Percentiles rank a stretch among this genome's conserved stretches.
These are phyloP conservation scores for Atkinsonella texensis DNA, from an alignment of 2,329 filamentous ascomycete species.

Conservation along the genomic window DNA sequence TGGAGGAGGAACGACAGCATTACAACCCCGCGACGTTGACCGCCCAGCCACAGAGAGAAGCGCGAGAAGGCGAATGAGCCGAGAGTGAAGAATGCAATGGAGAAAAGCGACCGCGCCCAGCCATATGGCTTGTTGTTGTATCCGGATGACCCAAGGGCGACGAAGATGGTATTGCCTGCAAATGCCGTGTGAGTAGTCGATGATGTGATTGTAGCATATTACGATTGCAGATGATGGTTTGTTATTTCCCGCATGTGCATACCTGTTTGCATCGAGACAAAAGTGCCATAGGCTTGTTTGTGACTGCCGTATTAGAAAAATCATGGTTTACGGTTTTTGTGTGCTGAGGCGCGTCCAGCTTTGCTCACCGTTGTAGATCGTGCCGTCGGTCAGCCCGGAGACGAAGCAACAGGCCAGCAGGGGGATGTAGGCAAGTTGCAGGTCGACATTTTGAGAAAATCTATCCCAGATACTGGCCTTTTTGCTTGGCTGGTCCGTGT, in stretches of 20 bases:
- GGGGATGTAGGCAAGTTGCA: conserved; percentile 18
- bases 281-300: conserved; percentile 13
- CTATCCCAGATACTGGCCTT: conserved; percentile 2
- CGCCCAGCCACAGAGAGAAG: conserved; percentile 13
- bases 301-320: neutral
- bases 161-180: conserved; percentile 48
- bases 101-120: conserved; percentile 36
- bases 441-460: conserved; percentile 9
- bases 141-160: conserved; percentile 44
- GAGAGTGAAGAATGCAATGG: conserved; percentile 39
- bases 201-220: too few relatives aligned
- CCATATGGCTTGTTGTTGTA: conserved; percentile 36
- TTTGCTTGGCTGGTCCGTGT: conserved; percentile 8
- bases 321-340: neutral
- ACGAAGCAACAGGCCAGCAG: conserved; percentile 22
- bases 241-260: neutral
- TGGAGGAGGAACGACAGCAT: conserved; percentile 40
- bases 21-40: conserved; percentile 26
- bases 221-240: neutral
- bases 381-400: conserved; percentile 28
- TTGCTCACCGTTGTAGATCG: conserved; percentile 23
- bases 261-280: conserved; percentile 29
- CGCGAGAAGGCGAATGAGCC: conserved; percentile 37
- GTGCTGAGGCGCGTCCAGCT: too few relatives aligned
- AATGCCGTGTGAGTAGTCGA: too few relatives aligned